These are phyloP conservation scores for Penicillium herquei DNA, from an alignment of 495 filamentous ascomycete genomes.

Conservation along the genomic window DNA sequence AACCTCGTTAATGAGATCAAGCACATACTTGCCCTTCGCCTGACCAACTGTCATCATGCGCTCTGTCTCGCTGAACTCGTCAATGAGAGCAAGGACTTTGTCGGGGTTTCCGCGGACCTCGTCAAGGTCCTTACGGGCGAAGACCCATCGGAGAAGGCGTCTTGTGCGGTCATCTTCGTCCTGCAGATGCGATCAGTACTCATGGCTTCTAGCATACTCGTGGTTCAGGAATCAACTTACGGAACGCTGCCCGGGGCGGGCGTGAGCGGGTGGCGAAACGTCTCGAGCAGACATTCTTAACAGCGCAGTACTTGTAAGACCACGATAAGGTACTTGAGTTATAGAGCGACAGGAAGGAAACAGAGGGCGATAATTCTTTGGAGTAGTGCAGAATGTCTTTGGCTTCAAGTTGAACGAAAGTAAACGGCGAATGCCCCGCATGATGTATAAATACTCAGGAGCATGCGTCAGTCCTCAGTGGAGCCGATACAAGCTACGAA, in stretches of 20 bases:
- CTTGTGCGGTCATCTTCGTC: conserved; percentile 70
- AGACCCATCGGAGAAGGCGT: conserved; percentile 68
- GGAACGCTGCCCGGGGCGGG: conserved; percentile 9
- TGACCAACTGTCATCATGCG: conserved; percentile 75
- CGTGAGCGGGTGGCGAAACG: conserved; percentile 7
- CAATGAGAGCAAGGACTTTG: conserved; percentile 65
- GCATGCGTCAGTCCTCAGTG: background rate
- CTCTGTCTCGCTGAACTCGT: conserved; percentile 67
- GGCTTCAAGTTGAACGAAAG: background rate
- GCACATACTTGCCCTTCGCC: conserved; percentile 67
- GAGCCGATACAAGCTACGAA: too few species aligned
- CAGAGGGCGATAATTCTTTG: background rate
- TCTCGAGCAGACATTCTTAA: conserved; percentile 5
- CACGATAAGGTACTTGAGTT: background rate
- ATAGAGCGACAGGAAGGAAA: background rate
- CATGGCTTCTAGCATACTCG: background rate
- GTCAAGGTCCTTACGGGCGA: conserved; percentile 54
- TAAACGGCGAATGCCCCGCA: background rate
- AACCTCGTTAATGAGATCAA: conserved; percentile 58
- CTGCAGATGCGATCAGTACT: conserved; percentile 5
- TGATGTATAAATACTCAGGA: background rate
- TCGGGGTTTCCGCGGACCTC: conserved; percentile 62
- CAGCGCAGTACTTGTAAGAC: background rate
- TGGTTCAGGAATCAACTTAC: background rate
- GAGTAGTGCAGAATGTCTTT: background rate